Base-by-base conservation (phyloP, 306 rosid genomes). In the Ochetophila trinervis region DNA sequence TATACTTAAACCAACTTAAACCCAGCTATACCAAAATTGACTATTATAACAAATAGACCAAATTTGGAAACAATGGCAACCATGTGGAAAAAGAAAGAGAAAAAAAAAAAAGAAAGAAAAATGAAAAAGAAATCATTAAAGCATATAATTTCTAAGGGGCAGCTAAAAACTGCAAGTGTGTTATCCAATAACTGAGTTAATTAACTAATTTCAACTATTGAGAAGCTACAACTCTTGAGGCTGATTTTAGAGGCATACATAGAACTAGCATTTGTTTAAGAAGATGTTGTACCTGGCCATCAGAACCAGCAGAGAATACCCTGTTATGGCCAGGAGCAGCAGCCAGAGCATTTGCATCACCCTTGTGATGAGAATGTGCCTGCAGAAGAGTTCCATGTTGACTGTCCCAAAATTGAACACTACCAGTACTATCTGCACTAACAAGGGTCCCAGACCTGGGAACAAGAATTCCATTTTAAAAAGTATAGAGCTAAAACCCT, bases 351-450 rank as follows among this genome's bases (percentile, higher is more conserved):
- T 88, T 83, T 57, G 78, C 97, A 68, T 86, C 90, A 55, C 99
- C 99, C 69, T 90, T 88, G 82, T 94, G 99, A 61, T 76, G 57
- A 16, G 99, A 74, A 76, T 87, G 90, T 10, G 83, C 85, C 76
- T 88, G 97, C 72, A 88, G 73, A 65, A 82, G 87, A 68, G 97
- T 88, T 73, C 99, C 99, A 62, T 76, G 85, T 58, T 78, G 79
- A 68, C 88, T 54, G 65, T 94, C 95, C 99, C 99, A 94, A 79
- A 94, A 94, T 77, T 90, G 97, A 66, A 94, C 97, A 51, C 95
- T 90, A 18, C 99, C 99, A 67, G 84, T 83, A 84, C 99, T 90
- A 86, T 94, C 99, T 1, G 86, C 97, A 85, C 99, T 94, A 45
- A 94, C 97, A 67, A 94, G 99, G 50, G 90, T 85, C 76, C 96